Base-by-base conservation (phyloP, 176 grass and related monocot species). In the barley (Hordeum vulgare) region DNA sequence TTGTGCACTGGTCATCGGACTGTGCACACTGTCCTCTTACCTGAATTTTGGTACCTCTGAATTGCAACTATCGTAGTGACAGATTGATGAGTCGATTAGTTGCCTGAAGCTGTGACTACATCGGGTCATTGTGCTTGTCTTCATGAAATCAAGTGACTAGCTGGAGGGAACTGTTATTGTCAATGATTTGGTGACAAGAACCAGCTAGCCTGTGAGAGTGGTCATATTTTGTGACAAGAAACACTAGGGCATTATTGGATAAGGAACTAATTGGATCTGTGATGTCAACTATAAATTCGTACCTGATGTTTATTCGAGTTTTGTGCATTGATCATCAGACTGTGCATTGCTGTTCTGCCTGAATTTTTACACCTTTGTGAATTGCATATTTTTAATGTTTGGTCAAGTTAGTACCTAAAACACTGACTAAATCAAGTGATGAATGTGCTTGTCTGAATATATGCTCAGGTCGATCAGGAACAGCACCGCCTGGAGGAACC, bases 391-490 rank as follows among this genome's bases (percentile, higher is more conserved):
- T 68, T 4, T 12, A 21, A 4, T 3, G 64, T 34, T 36, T 2
- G 9, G 3, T 37, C 20, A 39, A 2, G 31, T 68, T 68, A 20
- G 9, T 68, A 20, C 18, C 34, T 39, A 4, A 23, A 39, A 6
- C 34, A 12, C 9, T 11, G 65, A 68, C 18, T 5, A 1, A 31
- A 63, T 9, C 0, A 3, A 60, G 51, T 54, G 18, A 20, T 18
- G 49, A 26, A 8, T 53, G 4, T 56, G 11, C 8, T 57, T 80
- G 63, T 44, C 26, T 67, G 64, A 54, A 34, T 75, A 20, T 2
- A 45, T 49, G 4, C 5, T 11, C 89, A 91, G 90, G 90, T 89
- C 90, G 9, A 91, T 91, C 81, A 88, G 47, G 73, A 96, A 86
- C 88, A 91, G 83, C 76, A 93, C 90, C 17, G 27, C 76, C 8